Percentiles rank a stretch among this genome's conserved stretches.
phyloP scores from a whole-genome alignment of 1,284 basidiomycete species.

The Cryptococcus neoformans region DNA sequence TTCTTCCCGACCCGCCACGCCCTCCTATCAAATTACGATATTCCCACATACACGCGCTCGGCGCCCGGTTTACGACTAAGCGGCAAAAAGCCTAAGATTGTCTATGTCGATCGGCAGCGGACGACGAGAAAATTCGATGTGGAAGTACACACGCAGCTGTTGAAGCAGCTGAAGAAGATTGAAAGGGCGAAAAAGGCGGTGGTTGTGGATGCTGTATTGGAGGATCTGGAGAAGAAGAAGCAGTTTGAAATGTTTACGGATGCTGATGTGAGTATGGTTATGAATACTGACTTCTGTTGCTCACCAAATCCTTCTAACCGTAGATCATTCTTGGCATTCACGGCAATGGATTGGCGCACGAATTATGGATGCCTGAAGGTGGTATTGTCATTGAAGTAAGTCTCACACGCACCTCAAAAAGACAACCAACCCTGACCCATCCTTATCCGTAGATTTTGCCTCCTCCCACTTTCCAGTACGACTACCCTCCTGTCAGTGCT shows the following conservation, averaged over 20 bases:
- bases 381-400: constrained; percentile 12
- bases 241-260: constrained; percentile 13
- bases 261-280: constrained; percentile 13
- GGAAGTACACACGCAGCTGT: constrained; percentile 11
- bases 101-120: constrained; percentile 28
- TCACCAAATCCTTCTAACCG: background rate
- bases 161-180: constrained; percentile 6
- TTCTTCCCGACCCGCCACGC: background rate
- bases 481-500: constrained; percentile 4
- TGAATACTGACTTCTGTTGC: background rate
- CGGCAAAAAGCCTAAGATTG: constrained; percentile 12
- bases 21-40: background rate
- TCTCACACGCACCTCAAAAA: no score
- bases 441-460: constrained; percentile 5
- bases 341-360: constrained; percentile 19
- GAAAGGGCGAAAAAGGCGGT: constrained; percentile 9
- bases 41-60: constrained; percentile 1
- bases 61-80: background rate
- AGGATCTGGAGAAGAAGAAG: constrained; percentile 6
- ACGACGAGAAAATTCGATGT: constrained; percentile 15
- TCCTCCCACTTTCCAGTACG: constrained; percentile 1
- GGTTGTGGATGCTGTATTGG: constrained; percentile 12
- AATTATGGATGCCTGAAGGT: constrained; percentile 14
- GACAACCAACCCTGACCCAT: no score
- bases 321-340: constrained; percentile 25